These are phyloP conservation scores for Serendipita sp. DNA, from an alignment of 768 basidiomycete genomes.

Conservation along the genomic window DNA sequence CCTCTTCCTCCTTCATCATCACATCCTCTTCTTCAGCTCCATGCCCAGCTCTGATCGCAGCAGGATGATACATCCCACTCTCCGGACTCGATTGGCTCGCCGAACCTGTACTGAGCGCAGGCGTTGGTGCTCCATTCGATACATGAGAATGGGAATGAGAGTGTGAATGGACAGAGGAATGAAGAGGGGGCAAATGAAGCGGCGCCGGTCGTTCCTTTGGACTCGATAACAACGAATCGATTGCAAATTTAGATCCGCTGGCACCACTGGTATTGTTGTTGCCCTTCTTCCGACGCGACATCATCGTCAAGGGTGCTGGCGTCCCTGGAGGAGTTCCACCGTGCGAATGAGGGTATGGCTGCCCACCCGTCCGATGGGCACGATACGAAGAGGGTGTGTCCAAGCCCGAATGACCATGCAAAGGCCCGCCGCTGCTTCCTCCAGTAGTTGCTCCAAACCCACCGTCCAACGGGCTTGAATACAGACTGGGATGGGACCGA, in stretches of 20 bases:
- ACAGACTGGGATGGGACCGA: background rate
- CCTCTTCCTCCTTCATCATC: no score
- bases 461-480: background rate
- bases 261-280: background rate
- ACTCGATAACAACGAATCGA: background rate
- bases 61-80: background rate
- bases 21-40: no score
- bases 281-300: background rate
- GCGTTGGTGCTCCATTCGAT: background rate
- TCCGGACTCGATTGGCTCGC: background rate
- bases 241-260: background rate
- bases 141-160: background rate
- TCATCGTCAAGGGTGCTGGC: background rate
- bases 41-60: background rate
- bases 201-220: background rate
- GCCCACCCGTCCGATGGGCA: background rate
- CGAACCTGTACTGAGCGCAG: background rate
- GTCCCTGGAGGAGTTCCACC: conserved; percentile 1
- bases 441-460: background rate
- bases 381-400: background rate
- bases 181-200: no score
- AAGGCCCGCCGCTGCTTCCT: background rate
- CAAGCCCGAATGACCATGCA: background rate
- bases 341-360: conserved; percentile 2
- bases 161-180: no score